A percentile compares a stretch with the other conserved stretches of the same genome.
phyloP scores from a whole-genome alignment of 2,329 filamentous ascomycete genomes.

The Penicillium sp. region DNA sequence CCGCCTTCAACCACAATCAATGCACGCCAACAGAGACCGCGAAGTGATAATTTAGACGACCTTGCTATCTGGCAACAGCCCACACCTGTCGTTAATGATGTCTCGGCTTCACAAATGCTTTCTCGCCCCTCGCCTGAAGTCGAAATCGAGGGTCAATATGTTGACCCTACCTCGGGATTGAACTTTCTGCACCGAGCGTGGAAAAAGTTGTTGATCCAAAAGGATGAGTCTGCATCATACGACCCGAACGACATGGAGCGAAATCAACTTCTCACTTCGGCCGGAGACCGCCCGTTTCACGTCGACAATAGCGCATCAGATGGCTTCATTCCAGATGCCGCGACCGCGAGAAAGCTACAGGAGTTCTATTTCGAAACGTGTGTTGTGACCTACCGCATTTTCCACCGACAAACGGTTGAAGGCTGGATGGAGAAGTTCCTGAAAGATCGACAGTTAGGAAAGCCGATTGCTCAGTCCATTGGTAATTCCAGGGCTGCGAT shows the following conservation, averaged over 20 bases:
- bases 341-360: neutral
- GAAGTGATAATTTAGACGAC: neutral
- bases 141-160: conserved; percentile 21
- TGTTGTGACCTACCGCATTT: conserved; percentile 17
- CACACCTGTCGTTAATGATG: neutral
- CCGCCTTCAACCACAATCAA: conserved; percentile 2
- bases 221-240: conserved; percentile 1
- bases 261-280: conserved; percentile 16
- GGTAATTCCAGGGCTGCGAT: conserved; percentile 45
- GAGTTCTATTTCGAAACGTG: conserved; percentile 16
- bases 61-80: neutral
- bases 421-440: conserved; percentile 13
- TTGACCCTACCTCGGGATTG: conserved; percentile 22
- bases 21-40: neutral
- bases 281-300: conserved; percentile 45
- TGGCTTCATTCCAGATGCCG: conserved; percentile 18
- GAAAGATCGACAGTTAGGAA: neutral
- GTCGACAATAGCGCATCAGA: conserved; percentile 38
- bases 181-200: conserved; percentile 22
- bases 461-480: conserved; percentile 39
- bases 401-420: conserved; percentile 13
- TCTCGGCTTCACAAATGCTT: neutral
- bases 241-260: conserved; percentile 2
- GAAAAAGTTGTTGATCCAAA: conserved; percentile 12
- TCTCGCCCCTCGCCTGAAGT: conserved; percentile 21